Conservation (phyloP, 805 yeast species). For the Lipomyces yamadae region DNA sequence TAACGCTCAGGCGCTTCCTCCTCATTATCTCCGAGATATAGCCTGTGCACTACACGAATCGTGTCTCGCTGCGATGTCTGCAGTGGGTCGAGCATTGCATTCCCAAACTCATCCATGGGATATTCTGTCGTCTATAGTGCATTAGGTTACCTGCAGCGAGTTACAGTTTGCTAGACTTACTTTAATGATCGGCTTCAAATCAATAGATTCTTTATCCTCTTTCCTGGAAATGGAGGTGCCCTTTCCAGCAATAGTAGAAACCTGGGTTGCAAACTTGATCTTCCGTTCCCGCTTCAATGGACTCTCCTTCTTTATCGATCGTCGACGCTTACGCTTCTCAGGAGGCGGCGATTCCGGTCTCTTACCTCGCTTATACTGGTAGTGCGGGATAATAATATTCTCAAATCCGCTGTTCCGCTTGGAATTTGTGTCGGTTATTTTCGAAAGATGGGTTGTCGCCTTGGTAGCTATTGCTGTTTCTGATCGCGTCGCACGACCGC, state of each 20-base stretch:
- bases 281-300: constrained; percentile 27
- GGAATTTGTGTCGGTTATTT: constrained; percentile 29
- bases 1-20: constrained; percentile 33
- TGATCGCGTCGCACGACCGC: constrained; percentile 10
- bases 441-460: constrained; percentile 14
- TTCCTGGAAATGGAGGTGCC: not conserved
- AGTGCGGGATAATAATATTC: constrained; percentile 41
- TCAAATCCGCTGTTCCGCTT: constrained; percentile 43
- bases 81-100: constrained; percentile 14
- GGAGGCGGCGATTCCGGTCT: constrained; percentile 36
- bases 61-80: constrained; percentile 18
- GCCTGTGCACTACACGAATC: constrained; percentile 22
- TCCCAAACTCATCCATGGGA: constrained; percentile 30
- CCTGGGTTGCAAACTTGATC: constrained; percentile 23
- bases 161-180: not conserved
- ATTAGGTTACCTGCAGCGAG: not conserved
- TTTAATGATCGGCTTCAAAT: constrained; percentile 29
- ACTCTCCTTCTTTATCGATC: constrained; percentile 21
- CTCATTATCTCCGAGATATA: constrained; percentile 32
- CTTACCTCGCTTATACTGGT: constrained; percentile 27
- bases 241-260: constrained; percentile 13
- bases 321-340: constrained; percentile 24
- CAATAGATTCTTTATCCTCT: not conserved
- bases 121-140: not conserved
- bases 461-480: not conserved